Evolutionary conservation across 2,329 filamentous ascomycete genomes (phyloP), one percentile per base, ranked within the genome.

Genomic region (Monosporascus sp.): DNA sequence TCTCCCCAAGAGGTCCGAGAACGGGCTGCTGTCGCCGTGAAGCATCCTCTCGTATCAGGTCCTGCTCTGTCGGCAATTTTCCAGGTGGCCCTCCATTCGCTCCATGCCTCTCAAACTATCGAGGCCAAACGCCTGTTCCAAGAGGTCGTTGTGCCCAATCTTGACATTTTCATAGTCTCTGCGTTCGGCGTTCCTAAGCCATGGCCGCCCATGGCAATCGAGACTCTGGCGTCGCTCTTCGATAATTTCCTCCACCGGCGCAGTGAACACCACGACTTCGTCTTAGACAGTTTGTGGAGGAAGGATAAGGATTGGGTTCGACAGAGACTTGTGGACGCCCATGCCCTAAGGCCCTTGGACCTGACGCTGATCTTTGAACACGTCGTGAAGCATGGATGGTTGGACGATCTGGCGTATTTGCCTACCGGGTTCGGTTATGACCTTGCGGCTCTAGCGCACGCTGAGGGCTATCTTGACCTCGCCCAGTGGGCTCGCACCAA

Each of bases 281-380:
- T 96, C 16, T 81, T 99, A 53, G 87, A 96, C 66, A 92, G 91
- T 54, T 75, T 96, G 6, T 97, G 93, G 92, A 86, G 88, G 61
- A 91, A 94, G 66, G 91, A 97, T 67, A 89, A 86, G 60, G 81
- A 87, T 20, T 97, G 91, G 88, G 88, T 97, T 17, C 86, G 87
- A 9, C 82, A 86, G 58, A 85, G 89, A 54, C 82, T 99, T 37
- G 84, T 93, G 43, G 86, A 91, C 55, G 81, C 83, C 8, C 91
- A 94, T 68, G 87, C 86, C 41, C 75, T 79, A 54, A 83, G 88
- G 61, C 86, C 84, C 2, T 81, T 85, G 53, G 80, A 86, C 49
- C 78, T 92, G 38, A 79, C 81, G 3, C 72, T 83, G 17, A 88
- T 93, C 37, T 85, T 90, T 58, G 87, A 95, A 49, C 90, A 95